Conservation (phyloP, 768 basidiomycete genomes). For the Cystoderma amianthinum region DNA sequence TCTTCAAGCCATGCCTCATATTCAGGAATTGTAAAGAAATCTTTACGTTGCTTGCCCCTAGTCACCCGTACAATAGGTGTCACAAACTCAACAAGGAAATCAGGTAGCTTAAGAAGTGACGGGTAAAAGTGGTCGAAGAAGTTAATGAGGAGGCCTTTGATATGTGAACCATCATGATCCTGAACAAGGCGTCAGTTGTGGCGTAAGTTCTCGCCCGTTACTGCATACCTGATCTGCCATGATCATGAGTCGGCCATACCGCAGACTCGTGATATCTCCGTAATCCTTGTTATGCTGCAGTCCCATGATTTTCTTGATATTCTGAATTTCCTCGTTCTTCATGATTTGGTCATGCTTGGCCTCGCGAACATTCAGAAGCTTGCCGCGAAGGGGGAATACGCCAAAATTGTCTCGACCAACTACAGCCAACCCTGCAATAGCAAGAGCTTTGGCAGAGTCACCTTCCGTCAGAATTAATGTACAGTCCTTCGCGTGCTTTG, state of each 20-base stretch:
- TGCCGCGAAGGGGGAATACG: conserved; percentile 96
- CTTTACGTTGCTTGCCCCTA: conserved; percentile 70
- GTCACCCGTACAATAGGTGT: conserved; percentile 95
- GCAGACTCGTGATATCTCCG: conserved; percentile 51
- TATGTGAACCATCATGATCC: conserved; percentile 99
- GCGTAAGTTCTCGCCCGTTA: background rate
- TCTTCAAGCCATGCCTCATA: conserved; percentile 88
- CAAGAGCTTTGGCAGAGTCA: conserved; percentile 96
- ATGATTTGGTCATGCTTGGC: conserved; percentile 93
- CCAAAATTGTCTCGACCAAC: conserved; percentile 97
- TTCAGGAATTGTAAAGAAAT: conserved; percentile 97
- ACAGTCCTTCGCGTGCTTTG: conserved; percentile 70
- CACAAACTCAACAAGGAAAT: conserved; percentile 96
- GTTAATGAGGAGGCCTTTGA: conserved; percentile 98
- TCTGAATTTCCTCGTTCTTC: conserved; percentile 97
- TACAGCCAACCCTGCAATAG: conserved; percentile 89
- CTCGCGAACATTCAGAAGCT: conserved; percentile 94
- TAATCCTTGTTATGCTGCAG: conserved; percentile 94
- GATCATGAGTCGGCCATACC: conserved; percentile 96
- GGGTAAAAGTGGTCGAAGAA: conserved; percentile 97
- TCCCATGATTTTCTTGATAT: conserved; percentile 97
- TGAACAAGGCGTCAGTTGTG: conserved; percentile 18
- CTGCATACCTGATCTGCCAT: conserved; percentile 93
- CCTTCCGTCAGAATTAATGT: conserved; percentile 98
- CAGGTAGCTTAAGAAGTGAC: conserved; percentile 82